phyloP scores from a whole-genome alignment of 352 stramenopile species.

The Plasmopara muralis region DNA sequence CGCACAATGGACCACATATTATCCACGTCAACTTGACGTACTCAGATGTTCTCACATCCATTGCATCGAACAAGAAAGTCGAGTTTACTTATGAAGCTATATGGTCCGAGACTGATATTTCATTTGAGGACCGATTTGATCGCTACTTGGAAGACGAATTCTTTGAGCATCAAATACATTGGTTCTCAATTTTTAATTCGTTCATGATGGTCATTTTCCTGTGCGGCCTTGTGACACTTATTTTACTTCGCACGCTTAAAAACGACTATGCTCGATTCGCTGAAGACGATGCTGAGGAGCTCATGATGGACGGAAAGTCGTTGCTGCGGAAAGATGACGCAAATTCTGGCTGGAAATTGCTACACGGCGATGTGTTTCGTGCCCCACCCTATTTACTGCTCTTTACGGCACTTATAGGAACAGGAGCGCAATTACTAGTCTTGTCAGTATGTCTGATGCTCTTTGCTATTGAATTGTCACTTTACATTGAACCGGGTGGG shows the following conservation, averaged over 20 bases:
- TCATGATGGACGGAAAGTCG: constrained; percentile 80
- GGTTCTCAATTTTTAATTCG: constrained; percentile 97
- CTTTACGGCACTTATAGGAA: constrained; percentile 94
- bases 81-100: constrained; percentile 93
- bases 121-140: constrained; percentile 96
- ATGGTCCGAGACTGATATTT: constrained; percentile 88
- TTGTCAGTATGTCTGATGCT: constrained; percentile 92
- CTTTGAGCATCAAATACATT: constrained; percentile 99
- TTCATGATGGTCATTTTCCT: constrained; percentile 98
- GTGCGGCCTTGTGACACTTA: constrained; percentile 90
- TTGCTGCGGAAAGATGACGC: constrained; percentile 74
- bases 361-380: constrained; percentile 94
- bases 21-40: constrained; percentile 98
- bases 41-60: constrained; percentile 82
- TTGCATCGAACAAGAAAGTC: constrained; percentile 83
- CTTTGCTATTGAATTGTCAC: constrained; percentile 90
- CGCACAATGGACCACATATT: constrained; percentile 95
- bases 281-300: constrained; percentile 78
- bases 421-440: constrained; percentile 93
- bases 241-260: constrained; percentile 90
- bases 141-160: constrained; percentile 98
- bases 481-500: constrained; percentile 96
- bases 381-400: constrained; percentile 88
- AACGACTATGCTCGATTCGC: constrained; percentile 93
- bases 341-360: constrained; percentile 93